These are phyloP conservation scores for Paragyromitra xinjiangensis DNA, from an alignment of 495 filamentous ascomycete species.

Conservation along the genomic window DNA sequence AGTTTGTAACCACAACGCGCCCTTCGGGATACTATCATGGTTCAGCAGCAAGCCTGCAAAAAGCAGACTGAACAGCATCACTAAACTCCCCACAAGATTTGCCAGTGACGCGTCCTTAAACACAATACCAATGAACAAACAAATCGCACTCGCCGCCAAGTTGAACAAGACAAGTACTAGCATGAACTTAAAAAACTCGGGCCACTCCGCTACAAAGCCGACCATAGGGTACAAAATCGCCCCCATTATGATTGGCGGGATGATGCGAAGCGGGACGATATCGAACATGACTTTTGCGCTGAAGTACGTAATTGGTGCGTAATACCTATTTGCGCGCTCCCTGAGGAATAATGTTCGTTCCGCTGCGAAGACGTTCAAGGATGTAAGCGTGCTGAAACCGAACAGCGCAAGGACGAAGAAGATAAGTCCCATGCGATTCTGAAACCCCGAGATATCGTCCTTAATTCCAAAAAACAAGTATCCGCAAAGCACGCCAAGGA, in stretches of 20 bases:
- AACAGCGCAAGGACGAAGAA: conserved; percentile 97
- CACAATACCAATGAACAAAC: conserved; percentile 94
- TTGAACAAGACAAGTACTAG: conserved; percentile 95
- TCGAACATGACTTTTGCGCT: conserved; percentile 93
- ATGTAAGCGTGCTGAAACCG: conserved; percentile 94
- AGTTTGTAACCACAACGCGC: conserved; percentile 87
- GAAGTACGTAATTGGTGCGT: conserved; percentile 97
- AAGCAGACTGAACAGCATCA: conserved; percentile 96
- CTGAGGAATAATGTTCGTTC: conserved; percentile 92
- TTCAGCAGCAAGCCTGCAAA: conserved; percentile 95
- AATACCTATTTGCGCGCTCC: conserved; percentile 97
- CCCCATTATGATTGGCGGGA: conserved; percentile 97
- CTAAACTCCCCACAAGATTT: conserved; percentile 90
- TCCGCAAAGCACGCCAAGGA: conserved; percentile 91
- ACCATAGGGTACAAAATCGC: conserved; percentile 98
- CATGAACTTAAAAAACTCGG: conserved; percentile 89
- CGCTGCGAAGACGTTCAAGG: conserved; percentile 89
- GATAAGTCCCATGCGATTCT: conserved; percentile 97
- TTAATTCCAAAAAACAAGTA: conserved; percentile 96
- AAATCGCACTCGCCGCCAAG: conserved; percentile 89
- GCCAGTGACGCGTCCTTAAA: conserved; percentile 92
- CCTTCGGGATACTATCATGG: conserved; percentile 85
- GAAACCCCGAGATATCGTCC: conserved; percentile 95
- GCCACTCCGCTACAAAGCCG: conserved; percentile 82
- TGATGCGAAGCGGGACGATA: conserved; percentile 89